These are phyloP conservation scores for Cryptosporidium tyzzeri DNA, from an alignment of 169 alveolate genomes.

Conservation along the genomic window DNA sequence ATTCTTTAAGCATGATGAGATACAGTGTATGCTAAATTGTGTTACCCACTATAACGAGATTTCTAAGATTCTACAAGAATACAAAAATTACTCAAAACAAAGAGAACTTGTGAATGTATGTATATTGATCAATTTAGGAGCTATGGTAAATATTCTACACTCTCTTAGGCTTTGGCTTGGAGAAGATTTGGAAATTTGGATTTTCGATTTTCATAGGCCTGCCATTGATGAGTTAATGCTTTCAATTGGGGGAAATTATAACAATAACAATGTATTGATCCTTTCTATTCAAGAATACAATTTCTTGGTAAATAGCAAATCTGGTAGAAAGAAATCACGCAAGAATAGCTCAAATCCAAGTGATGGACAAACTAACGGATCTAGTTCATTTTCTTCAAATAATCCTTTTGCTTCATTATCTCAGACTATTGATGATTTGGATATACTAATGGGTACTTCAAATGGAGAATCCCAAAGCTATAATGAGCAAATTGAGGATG, in stretches of 20 bases:
- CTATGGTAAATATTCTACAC: constrained; percentile 56
- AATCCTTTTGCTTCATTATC: constrained; percentile 62
- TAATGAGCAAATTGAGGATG: constrained; percentile 20
- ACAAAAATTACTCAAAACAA: constrained; percentile 22
- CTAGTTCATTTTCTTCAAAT: not conserved
- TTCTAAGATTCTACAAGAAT: constrained; percentile 48
- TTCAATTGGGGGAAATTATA: not conserved
- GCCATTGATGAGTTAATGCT: constrained; percentile 28
- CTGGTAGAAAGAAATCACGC: constrained; percentile 10
- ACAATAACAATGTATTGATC: constrained; percentile 12
- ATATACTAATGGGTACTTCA: constrained; percentile 66
- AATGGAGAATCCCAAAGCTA: constrained; percentile 5
- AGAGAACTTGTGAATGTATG: constrained; percentile 43
- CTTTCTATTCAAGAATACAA: constrained; percentile 53
- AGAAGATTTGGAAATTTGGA: constrained; percentile 52
- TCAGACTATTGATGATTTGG: constrained; percentile 71
- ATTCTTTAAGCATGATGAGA: constrained; percentile 42
- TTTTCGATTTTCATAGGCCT: constrained; percentile 70
- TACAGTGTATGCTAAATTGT: constrained; percentile 55
- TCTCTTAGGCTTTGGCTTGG: constrained; percentile 68
- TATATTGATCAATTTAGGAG: constrained; percentile 60
- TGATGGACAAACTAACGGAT: not conserved
- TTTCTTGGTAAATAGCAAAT: constrained; percentile 28
- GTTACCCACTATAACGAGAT: constrained; percentile 73
- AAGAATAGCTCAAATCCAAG: not conserved